A percentile compares a stretch with the other conserved stretches of the same genome.
These are phyloP conservation scores for Pestalotiopsis sp. DNA, from an alignment of 2,329 filamentous ascomycete species.

Conservation along the genomic window DNA sequence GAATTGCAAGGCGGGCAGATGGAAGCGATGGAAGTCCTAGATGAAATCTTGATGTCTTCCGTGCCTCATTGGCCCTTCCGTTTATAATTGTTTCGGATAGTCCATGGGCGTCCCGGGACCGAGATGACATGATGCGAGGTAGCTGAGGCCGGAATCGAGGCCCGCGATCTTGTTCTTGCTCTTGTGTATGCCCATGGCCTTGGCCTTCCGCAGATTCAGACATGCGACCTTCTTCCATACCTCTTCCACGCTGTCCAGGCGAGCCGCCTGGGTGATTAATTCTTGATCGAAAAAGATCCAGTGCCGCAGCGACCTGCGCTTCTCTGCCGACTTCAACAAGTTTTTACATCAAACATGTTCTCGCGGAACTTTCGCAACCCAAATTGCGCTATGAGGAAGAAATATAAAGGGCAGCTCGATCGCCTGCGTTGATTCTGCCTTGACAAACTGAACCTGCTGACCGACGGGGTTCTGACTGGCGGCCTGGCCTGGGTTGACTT, in stretches of 20 bases:
- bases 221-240: constrained; percentile 5
- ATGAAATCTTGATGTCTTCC: constrained; percentile 49
- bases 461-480: too few species aligned
- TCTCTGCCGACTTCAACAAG: background rate
- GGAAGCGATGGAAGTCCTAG: constrained; percentile 41
- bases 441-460: background rate
- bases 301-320: background rate
- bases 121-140: background rate
- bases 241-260: background rate
- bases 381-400: background rate
- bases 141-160: background rate
- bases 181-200: background rate
- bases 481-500: too few species aligned
- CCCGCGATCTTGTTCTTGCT: constrained; percentile 2
- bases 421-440: background rate
- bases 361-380: background rate
- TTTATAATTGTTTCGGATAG: constrained; percentile 6
- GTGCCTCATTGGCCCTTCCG: constrained; percentile 38
- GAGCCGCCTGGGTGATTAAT: constrained; percentile 8
- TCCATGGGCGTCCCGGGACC: background rate
- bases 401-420: background rate
- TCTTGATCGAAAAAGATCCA: constrained; percentile 14
- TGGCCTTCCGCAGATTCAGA: background rate
- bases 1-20: constrained; percentile 43
- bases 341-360: background rate